Percentiles rank a stretch among this genome's conserved stretches.
These are phyloP conservation scores for Pezicula radicicola DNA, from an alignment of 2,329 filamentous ascomycete species.

Conservation along the genomic window DNA sequence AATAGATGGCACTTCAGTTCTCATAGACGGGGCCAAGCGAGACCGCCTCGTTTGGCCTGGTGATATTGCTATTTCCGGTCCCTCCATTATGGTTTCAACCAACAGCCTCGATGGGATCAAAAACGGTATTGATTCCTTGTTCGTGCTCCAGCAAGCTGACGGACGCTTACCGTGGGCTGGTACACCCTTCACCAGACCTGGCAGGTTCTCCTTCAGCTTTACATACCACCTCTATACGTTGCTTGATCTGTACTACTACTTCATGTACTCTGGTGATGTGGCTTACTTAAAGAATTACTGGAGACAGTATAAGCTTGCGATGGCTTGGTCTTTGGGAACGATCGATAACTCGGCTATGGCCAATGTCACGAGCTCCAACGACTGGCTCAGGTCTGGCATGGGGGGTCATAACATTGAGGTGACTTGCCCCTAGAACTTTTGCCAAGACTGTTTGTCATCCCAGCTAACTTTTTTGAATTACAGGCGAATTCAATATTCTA, in stretches of 20 bases:
- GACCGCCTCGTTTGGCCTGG: constrained; percentile 57
- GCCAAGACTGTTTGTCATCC: no score
- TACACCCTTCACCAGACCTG: constrained; percentile 4
- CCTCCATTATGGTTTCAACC: constrained; percentile 46
- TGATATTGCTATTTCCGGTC: constrained; percentile 52
- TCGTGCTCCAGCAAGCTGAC: constrained; percentile 29
- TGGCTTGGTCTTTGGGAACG: not conserved
- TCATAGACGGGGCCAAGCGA: constrained; percentile 51
- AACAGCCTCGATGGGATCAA: constrained; percentile 34
- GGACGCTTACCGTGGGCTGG: constrained; percentile 46
- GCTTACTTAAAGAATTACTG: constrained; percentile 43
- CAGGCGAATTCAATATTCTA: no score
- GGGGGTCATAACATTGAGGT: constrained; percentile 4
- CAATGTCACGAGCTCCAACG: not conserved
- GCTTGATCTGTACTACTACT: constrained; percentile 54
- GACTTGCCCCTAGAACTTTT: no score
- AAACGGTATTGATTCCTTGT: constrained; percentile 33
- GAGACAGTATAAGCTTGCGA: constrained; percentile 22
- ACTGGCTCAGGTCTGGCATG: constrained; percentile 10
- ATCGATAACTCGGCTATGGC: constrained; percentile 29
- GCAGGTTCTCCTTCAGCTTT: constrained; percentile 28
- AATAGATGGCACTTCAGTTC: constrained; percentile 19
- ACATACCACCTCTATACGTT: constrained; percentile 56
- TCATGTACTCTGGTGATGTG: constrained; percentile 49
- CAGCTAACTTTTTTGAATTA: no score